These are phyloP conservation scores for Xylariaceae sp. DNA, from an alignment of 2,329 filamentous ascomycete genomes.

Conservation along the genomic window DNA sequence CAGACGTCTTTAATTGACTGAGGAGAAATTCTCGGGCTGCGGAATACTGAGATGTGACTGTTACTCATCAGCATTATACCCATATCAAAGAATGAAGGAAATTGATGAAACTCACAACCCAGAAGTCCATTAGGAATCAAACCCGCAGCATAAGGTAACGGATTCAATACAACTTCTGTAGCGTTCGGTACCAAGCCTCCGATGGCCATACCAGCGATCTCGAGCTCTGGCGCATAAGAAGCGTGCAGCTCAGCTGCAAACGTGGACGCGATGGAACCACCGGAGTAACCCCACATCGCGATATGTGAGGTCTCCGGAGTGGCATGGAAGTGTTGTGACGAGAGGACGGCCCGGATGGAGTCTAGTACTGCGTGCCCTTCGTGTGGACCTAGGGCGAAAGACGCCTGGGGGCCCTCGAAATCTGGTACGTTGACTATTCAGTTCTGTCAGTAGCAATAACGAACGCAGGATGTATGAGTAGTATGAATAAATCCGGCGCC, in stretches of 20 bases:
- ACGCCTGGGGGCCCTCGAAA: not conserved
- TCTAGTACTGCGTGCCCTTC: not conserved
- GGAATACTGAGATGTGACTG: not conserved
- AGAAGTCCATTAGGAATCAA: not conserved
- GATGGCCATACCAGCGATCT: not conserved
- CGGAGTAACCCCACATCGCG: not conserved
- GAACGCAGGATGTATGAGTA: not conserved
- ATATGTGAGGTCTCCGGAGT: not conserved
- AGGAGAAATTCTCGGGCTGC: not conserved
- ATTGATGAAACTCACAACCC: not conserved
- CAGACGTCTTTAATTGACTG: not conserved
- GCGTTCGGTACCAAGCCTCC: not conserved
- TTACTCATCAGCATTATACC: not conserved
- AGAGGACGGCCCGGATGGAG: not conserved
- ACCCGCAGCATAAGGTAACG: not conserved
- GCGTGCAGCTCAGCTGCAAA: not conserved
- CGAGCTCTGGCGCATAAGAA: not conserved
- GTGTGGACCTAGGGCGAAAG: not conserved
- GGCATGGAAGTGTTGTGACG: not conserved
- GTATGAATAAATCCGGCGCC: not conserved
- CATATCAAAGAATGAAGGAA: not conserved
- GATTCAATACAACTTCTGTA: not conserved
- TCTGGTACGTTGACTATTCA: not conserved
- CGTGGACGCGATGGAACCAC: not conserved
- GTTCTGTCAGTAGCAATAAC: not conserved